A percentile compares a stretch with the other conserved stretches of the same genome.
phyloP scores from a whole-genome alignment of 495 filamentous ascomycete genomes.

The Lentithecium fluviatile region DNA sequence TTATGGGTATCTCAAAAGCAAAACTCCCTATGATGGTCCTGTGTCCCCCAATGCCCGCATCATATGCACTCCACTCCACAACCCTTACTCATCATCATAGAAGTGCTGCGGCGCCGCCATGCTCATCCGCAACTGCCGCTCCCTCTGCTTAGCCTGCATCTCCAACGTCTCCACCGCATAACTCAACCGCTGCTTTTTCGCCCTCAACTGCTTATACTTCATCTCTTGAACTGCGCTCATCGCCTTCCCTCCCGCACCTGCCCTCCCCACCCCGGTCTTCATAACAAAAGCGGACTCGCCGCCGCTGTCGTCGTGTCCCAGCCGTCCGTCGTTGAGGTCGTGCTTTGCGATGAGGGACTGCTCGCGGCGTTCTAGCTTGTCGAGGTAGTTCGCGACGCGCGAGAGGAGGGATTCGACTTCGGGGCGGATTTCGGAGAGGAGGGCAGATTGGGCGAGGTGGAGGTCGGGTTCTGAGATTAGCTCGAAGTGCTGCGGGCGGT shows the following conservation, averaged over 20 bases:
- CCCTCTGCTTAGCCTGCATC: conserved; percentile 61
- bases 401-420: conserved; percentile 67
- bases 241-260: conserved; percentile 28
- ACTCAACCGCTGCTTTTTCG: conserved; percentile 74
- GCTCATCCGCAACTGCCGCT: conserved; percentile 78
- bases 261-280: conserved; percentile 25
- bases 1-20: conserved; percentile 18
- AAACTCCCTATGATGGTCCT: background rate
- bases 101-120: conserved; percentile 54
- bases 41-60: no score
- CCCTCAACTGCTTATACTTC: conserved; percentile 61
- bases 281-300: conserved; percentile 24
- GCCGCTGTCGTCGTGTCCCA: conserved; percentile 44
- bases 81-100: conserved; percentile 17
- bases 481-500: conserved; percentile 66
- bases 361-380: conserved; percentile 69
- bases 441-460: conserved; percentile 62
- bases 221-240: conserved; percentile 49
- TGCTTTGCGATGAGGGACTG: conserved; percentile 66
- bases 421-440: conserved; percentile 71
- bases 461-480: conserved; percentile 69
- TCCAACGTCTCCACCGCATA: conserved; percentile 73
- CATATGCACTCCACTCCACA: no score
- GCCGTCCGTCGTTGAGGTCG: conserved; percentile 68
- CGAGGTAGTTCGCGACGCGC: conserved; percentile 65